phyloP scores from a whole-genome alignment of 148 eudicot genomes.

The Spergularia bocconei region DNA sequence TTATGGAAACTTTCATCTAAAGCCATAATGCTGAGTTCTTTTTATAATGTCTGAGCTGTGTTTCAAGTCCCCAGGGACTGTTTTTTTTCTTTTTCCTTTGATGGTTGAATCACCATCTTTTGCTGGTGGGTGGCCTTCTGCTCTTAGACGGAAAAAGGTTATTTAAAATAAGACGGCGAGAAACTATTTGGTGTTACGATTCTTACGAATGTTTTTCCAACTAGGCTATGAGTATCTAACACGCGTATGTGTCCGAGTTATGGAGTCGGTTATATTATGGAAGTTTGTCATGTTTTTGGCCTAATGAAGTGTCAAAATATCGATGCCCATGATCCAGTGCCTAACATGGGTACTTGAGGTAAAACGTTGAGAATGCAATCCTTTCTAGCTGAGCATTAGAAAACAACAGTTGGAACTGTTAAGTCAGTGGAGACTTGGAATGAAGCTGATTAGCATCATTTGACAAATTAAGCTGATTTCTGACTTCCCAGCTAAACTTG shows the following conservation, averaged over 20 bases:
- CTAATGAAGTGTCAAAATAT: no score
- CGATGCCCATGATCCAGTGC: neutral
- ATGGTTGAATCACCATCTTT: conserved; percentile 2
- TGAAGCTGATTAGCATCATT: neutral
- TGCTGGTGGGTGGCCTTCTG: conserved; percentile 1
- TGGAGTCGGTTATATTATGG: no score
- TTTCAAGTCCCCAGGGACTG: conserved; percentile 7
- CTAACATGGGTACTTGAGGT: neutral
- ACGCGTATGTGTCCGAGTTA: no score
- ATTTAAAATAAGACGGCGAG: no score
- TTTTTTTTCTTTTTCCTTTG: conserved; percentile 6
- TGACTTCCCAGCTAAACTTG: conserved; percentile 30
- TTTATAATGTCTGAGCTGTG: conserved; percentile 16
- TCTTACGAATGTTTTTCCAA: no score
- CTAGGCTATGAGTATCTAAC: no score
- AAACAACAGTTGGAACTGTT: no score
- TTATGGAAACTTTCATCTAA: conserved; percentile 10
- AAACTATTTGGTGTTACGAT: no score
- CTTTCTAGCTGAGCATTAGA: no score
- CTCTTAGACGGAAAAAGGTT: neutral
- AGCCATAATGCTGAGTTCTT: conserved; percentile 18
- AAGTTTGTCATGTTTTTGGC: no score
- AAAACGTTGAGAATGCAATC: neutral
- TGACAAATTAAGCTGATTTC: conserved; percentile 4
- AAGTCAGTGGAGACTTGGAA: neutral